Evolutionary conservation across 768 basidiomycete species (phyloP), one percentile per base, ranked within the genome.

Genomic region (Xanthoconium purpureum): DNA sequence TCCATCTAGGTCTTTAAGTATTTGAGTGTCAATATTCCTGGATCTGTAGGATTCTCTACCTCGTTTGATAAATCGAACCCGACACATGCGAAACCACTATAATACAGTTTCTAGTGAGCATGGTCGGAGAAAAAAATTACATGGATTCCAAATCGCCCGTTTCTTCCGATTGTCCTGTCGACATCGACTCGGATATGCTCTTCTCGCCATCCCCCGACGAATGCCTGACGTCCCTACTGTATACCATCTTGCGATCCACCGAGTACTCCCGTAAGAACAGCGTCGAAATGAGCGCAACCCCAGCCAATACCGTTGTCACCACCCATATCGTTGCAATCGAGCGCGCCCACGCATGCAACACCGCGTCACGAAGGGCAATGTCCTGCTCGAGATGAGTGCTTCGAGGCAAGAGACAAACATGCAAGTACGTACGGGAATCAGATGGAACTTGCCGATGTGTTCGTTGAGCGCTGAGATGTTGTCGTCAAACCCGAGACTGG

Each of bases 241-340:
- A 75, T 17, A 83, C 75, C 30, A 81, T 72, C 42, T 73, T 75
- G 3, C 85, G 78, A 48, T 80, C 70, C 24, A 89, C 71, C 24
- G 83, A 78, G 68, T 89, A 89, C 33, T 76, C 75, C 46, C 82
- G 77, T 20, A 91, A 54, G 61, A 85, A 79, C 36, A 87, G 60
- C 17, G 80, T 65, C 58, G 76, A 54, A 32, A 87, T 59, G 54
- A 87, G 79, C 38, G 78, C 76, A 32, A 75, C 76, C 14, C 81
- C 83, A 5, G 80, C 52, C 38, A 89, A 71, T 0, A 83, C 86
- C 11, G 84, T 84, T 69, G 77, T 77, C 8, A 84, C 82, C 33
- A 87, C 58, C 87, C 88, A 89, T 24, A 89, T 83, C 44, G 61
- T 73, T 59, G 79, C 78, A 32, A 90, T 83, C 5, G 86, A 83